Conservation (phyloP, 2,329 filamentous ascomycete genomes). For the Zymoseptoria brevis region DNA sequence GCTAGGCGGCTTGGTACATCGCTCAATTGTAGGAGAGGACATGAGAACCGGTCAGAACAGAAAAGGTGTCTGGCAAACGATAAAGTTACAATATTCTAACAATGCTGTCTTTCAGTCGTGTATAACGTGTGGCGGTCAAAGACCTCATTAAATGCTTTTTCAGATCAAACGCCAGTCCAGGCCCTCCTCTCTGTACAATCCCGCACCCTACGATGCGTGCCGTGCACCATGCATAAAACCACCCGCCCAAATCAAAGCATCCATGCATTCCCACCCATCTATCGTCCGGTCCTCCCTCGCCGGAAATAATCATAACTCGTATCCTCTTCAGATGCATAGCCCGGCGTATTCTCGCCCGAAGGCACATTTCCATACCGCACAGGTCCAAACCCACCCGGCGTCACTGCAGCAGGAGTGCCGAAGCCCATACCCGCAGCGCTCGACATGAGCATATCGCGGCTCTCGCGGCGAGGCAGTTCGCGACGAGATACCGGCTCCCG, state of each 20-base stretch:
- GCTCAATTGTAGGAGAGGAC: background rate
- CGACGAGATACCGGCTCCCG: background rate
- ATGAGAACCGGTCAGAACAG: background rate
- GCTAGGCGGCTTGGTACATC: background rate
- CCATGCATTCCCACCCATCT: background rate
- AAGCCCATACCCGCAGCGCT: conserved; percentile 13
- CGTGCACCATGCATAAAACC: background rate
- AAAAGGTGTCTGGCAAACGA: background rate
- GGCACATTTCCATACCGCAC: conserved; percentile 18
- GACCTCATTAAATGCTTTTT: background rate
- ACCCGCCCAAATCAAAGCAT: background rate
- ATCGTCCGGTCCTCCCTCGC: conserved; percentile 19
- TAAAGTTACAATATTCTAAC: background rate
- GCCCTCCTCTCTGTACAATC: background rate
- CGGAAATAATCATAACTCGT: conserved; percentile 36
- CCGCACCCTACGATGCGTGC: background rate
- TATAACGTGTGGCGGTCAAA: background rate
- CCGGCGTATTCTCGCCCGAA: conserved; percentile 23
- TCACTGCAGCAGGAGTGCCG: conserved; percentile 8
- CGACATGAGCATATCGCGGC: conserved; percentile 15
- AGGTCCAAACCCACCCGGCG: conserved; percentile 24
- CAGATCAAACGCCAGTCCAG: background rate
- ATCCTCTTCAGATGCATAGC: conserved; percentile 20
- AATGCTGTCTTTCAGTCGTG: background rate
- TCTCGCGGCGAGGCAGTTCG: conserved; percentile 14